Evolutionary conservation across 2,329 filamentous ascomycete genomes (phyloP).

Genomic region (Alternaria angustiovoidea): DNA sequence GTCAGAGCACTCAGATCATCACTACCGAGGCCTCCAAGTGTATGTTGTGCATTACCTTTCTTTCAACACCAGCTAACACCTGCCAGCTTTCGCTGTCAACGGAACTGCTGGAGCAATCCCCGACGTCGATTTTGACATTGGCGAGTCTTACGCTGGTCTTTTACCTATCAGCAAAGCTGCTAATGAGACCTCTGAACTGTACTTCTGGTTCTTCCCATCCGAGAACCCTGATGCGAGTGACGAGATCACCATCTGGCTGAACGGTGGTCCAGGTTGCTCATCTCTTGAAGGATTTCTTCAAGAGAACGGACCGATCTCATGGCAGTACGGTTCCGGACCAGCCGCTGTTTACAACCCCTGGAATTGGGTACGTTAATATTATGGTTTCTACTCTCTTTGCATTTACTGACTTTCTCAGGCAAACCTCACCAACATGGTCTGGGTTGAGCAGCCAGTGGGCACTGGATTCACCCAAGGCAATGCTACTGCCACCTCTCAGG

Average conservation of each 20-base stretch:
- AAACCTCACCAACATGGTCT: slow-evolving; percentile 75
- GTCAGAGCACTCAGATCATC: slow-evolving; percentile 43
- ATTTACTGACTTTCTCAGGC: slow-evolving; percentile 28
- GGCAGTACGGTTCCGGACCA: slow-evolving; percentile 54
- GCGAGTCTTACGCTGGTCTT: slow-evolving; percentile 56
- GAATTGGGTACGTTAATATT: slow-evolving; percentile 43
- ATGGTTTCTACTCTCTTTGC: too few species aligned
- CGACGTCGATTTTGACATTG: slow-evolving; percentile 56
- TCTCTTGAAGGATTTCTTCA: slow-evolving; percentile 59
- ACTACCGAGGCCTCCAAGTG: slow-evolving; percentile 49
- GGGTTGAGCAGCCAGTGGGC: slow-evolving; percentile 72
- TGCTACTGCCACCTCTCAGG: slow-evolving; percentile 69
- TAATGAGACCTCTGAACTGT: slow-evolving; percentile 58
- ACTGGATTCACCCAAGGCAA: slow-evolving; percentile 75
- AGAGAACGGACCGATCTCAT: slow-evolving; percentile 58
- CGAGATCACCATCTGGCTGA: slow-evolving; percentile 61
- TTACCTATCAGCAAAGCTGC: slow-evolving; percentile 61
- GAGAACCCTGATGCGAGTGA: slow-evolving; percentile 57
- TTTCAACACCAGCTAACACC: slow-evolving; percentile 7
- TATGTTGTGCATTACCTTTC: background rate
- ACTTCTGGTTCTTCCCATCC: slow-evolving; percentile 65
- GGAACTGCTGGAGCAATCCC: slow-evolving; percentile 56
- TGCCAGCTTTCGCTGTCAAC: slow-evolving; percentile 48
- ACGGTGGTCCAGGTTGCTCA: slow-evolving; percentile 55
- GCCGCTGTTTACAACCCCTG: slow-evolving; percentile 55